A percentile compares a stretch with the other conserved stretches of the same genome.
These are phyloP conservation scores for Pilasporangium apinafurcum DNA, from an alignment of 352 stramenopile species.

Conservation along the genomic window DNA sequence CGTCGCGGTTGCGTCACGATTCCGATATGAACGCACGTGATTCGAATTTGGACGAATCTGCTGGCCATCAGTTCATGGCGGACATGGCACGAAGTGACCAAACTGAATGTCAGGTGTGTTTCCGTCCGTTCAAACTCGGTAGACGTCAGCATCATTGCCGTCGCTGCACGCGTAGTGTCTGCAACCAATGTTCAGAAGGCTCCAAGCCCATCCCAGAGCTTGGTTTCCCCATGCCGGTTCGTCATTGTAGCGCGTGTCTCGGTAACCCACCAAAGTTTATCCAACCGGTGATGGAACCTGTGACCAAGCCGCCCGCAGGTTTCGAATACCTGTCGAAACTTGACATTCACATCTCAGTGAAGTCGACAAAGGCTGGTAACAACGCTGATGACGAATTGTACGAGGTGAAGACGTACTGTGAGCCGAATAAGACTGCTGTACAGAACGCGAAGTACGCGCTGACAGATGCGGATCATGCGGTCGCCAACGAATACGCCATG, in stretches of 20 bases:
- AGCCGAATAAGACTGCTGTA: slow-evolving; percentile 56
- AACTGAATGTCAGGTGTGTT: slow-evolving; percentile 87
- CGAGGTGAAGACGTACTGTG: slow-evolving; percentile 75
- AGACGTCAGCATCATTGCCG: slow-evolving; percentile 80
- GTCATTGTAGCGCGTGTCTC: slow-evolving; percentile 79
- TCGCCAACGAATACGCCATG: slow-evolving; percentile 82
- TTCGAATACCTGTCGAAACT: slow-evolving; percentile 85
- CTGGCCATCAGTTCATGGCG: slow-evolving; percentile 45
- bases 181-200: slow-evolving; percentile 79
- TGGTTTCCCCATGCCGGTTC: slow-evolving; percentile 67
- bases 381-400: slow-evolving; percentile 51
- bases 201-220: slow-evolving; percentile 81
- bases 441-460: slow-evolving; percentile 46
- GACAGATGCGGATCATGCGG: slow-evolving; percentile 45
- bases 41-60: slow-evolving; percentile 27
- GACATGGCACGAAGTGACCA: slow-evolving; percentile 78
- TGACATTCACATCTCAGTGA: slow-evolving; percentile 65
- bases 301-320: slow-evolving; percentile 66
- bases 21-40: slow-evolving; percentile 47
- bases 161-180: slow-evolving; percentile 80
- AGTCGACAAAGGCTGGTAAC: slow-evolving; percentile 21
- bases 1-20: slow-evolving; percentile 42
- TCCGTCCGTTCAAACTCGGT: slow-evolving; percentile 81
- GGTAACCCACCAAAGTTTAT: slow-evolving; percentile 74
- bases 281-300: slow-evolving; percentile 68